A percentile compares a stretch with the other conserved stretches of the same genome.
phyloP scores from a whole-genome alignment of 176 grass and related monocot species.

The Eragrostis nindensis region DNA sequence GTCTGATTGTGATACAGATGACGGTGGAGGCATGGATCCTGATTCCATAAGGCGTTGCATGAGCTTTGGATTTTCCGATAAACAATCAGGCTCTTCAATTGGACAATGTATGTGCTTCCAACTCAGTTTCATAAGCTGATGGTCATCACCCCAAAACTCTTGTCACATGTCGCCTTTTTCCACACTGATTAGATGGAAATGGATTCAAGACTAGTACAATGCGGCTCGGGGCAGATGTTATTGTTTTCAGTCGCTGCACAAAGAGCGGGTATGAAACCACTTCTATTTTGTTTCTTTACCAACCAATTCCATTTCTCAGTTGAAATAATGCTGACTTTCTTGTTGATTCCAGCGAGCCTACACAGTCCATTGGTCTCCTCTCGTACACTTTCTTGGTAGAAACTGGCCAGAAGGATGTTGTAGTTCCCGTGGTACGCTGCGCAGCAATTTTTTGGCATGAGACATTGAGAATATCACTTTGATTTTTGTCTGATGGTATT shows the following conservation, averaged over 20 bases:
- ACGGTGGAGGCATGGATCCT: conserved; percentile 89
- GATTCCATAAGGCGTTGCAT: conserved; percentile 77
- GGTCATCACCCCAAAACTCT: not conserved
- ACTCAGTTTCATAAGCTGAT: conserved; percentile 5
- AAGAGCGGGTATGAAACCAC: conserved; percentile 48
- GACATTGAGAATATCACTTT: not conserved
- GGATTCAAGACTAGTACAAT: conserved; percentile 96
- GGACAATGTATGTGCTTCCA: conserved; percentile 66
- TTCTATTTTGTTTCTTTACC: not conserved
- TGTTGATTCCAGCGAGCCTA: conserved; percentile 49
- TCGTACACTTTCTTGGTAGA: conserved; percentile 74
- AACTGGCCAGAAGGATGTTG: conserved; percentile 60
- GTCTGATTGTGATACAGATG: conserved; percentile 52
- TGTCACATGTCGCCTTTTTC: not conserved
- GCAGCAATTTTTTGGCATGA: not conserved
- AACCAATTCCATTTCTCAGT: conserved; percentile 5
- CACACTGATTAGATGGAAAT: conserved; percentile 66
- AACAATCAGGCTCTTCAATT: conserved; percentile 67
- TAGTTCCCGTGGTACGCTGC: conserved; percentile 67
- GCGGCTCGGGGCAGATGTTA: conserved; percentile 82
- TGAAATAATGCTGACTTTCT: conserved; percentile 17
- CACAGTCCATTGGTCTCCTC: conserved; percentile 80
- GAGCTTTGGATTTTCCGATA: conserved; percentile 93
- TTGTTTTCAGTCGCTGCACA: conserved; percentile 68
- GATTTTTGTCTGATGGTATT: not conserved